Base-by-base conservation (phyloP, 495 filamentous ascomycete species). In the Penicillium diatomitis region DNA sequence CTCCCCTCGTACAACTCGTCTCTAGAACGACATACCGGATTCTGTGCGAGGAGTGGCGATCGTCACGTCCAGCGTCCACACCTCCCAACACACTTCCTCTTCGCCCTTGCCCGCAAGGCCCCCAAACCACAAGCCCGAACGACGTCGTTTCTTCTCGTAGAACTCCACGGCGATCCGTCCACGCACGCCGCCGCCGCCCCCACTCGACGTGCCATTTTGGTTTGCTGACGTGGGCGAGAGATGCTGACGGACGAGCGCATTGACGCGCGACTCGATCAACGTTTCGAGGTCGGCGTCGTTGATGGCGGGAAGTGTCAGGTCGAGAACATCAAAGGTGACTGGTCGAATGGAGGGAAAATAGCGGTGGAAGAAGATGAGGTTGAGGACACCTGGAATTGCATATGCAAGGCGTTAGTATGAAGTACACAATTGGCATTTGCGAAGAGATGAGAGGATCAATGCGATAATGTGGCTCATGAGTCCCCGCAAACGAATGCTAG, bases 331-430 rank as follows among this genome's bases (percentile, higher is more conserved):
- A 62, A 88, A 83, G 39, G 87, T 88, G 40, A 79, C 77, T n/a
- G 92, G 92, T 9, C 80, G 72, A 47, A 96, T 77, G 31, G 86
- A 82, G 48, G 86, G 86, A 73, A 98, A 97, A 76, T 89, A 95
- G 51, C 92, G 87, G 69, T 97, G 90, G 75, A 98, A 98, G 83
- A 97, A 98, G 63, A 98, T 95, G 37, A 91, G 92, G 66, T 96
- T 89, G 44, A 97, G 83, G 58, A 96, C 85, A 51, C 86, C 91
- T 97, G 52, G 34, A 36, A 7, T 10, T 7, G 34, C 20, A 20
- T 20, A 20, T 20, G 20, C 20, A 20, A 20, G 20, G 20, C 20
- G 20, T 20, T 20, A 20, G 20, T 20, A 20, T 20, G 20, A 20
- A 20, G 0, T 20, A 20, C 20, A 20, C 20, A 20, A 20, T 20